Evolutionary conservation across 2,329 filamentous ascomycete genomes (phyloP), one percentile per base, ranked within the genome.

Genomic region (Diaporthe aspalathi): DNA sequence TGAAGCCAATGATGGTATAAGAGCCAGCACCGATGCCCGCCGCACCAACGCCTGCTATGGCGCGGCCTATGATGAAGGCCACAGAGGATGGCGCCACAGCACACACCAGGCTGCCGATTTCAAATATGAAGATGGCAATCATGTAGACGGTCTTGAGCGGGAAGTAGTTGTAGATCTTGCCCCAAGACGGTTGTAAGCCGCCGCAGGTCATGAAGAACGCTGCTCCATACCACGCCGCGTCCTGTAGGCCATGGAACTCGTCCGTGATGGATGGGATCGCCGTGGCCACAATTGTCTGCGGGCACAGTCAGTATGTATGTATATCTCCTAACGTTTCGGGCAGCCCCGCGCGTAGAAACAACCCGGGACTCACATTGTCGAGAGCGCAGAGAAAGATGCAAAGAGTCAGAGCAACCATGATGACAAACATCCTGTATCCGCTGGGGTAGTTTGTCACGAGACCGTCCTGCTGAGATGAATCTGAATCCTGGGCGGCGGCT

Each of bases 51-150:
- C 82, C 82, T 14, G 84, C 81, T 43, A 87, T 84, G 70, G 86
- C 86, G 65, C 86, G 84, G 66, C 86, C 87, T 74, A 84, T 83
- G 70, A 88, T 86, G 65, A 84, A 80, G 14, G 79, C 79, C 20
- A 78, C 73, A 1, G 80, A 81, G 67, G 70, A 80, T 5, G 81
- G 81, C 9, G 82, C 82, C 0, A 80, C 79, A 9, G 5, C 32
- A 35, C 32, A 35, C 32, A 35, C 32, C 5, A 9, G 52, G 11
- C 32, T 45, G 12, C 14, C 40, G 40, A 20, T 20, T 20, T 45
- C 14, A 20, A 45, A 45, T 17, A 45, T 45, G 16, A 20, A 45
- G 16, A 45, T 8, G 1, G 40, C 40, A 20, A 45, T 8, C 12
- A 45, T 3, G 40, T 20, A 45, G 14, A 5, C 17, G 2, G 7